Conservation (phyloP, 441 rosid species). For the Macaranga tanarius region DNA sequence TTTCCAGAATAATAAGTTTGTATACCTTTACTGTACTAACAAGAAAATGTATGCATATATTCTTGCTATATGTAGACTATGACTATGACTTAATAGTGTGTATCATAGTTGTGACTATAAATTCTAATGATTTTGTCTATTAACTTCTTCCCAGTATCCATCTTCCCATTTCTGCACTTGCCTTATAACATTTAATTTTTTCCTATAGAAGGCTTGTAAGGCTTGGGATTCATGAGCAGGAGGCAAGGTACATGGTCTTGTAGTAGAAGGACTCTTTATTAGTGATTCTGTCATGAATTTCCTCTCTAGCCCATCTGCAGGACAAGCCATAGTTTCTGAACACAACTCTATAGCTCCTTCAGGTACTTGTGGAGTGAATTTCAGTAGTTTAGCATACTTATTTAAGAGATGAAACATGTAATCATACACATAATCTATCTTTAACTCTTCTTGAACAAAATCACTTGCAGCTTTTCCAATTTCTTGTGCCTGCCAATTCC, state of each 20-base stretch:
- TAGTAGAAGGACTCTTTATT: conserved; percentile 42
- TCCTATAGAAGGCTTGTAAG: conserved; percentile 40
- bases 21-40: too few relatives aligned
- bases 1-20: too few relatives aligned
- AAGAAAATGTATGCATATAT: too few relatives aligned
- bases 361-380: conserved; percentile 48
- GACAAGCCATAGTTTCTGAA: conserved; percentile 56
- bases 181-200: conserved; percentile 40
- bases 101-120: neutral
- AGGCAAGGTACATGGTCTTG: conserved; percentile 54
- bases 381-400: conserved; percentile 65
- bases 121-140: neutral
- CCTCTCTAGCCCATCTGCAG: conserved; percentile 41
- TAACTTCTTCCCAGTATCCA: conserved; percentile 39
- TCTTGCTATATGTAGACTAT: too few relatives aligned
- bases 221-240: conserved; percentile 48
- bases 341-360: conserved; percentile 51
- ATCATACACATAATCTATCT: conserved; percentile 66
- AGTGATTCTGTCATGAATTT: conserved; percentile 54
- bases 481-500: conserved; percentile 51
- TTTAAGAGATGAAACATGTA: conserved; percentile 76
- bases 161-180: conserved; percentile 64
- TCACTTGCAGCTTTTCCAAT: conserved; percentile 62
- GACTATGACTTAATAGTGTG: too few relatives aligned
- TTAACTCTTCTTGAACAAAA: conserved; percentile 58